Base-by-base conservation (phyloP, 371 early-diverging fungal species). In the Umbelopsis sp. region DNA sequence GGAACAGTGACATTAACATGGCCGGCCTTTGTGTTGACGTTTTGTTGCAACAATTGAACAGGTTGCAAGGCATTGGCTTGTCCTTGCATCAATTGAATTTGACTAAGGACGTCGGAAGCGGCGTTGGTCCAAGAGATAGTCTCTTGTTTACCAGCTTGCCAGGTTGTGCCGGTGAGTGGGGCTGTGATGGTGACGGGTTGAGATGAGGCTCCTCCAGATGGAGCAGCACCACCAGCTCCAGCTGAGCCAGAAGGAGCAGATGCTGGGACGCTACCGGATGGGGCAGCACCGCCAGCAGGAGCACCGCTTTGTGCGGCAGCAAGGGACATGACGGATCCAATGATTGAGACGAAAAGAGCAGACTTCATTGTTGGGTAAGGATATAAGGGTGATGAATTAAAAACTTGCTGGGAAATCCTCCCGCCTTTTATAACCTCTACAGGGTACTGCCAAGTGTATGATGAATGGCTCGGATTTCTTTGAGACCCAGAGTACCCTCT, bases 111-210 rank as follows among this genome's bases (percentile, higher is more conserved):
- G 35, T 72, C 75, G 3, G 66, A 32, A 66, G 82, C 78, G 3
- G 71, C 69, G 50, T 80, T 74, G 62, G 72, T 72, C 86, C 86
- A 85, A 5, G 75, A 69, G n/a, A 85, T 75, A 14, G 75, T 76
- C 45, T 74, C 74, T 5, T 65, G 22, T 24, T 68, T 46, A 38
- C 86, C 86, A 35, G 78, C 74, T 16, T 69, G 71, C 84, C 84
- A 84, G 20, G 66, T 53, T 35, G 84, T 65, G 11, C 78, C 79
- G 41, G 69, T 70, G 48, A 76, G 44, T 22, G 84, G 84, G 45
- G 69, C 65, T 20, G 78, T 79, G 69, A 81, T 77, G 16, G 72
- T 66, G 44, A 84, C 71, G 48, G 80, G 77, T 20, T 70, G 67
- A 41, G 41, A 41, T 41, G 41, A 41, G 14, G 48, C 41, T 32